These are phyloP conservation scores for Oryza punctata DNA, from an alignment of 176 grass and related monocot species.

Conservation along the genomic window DNA sequence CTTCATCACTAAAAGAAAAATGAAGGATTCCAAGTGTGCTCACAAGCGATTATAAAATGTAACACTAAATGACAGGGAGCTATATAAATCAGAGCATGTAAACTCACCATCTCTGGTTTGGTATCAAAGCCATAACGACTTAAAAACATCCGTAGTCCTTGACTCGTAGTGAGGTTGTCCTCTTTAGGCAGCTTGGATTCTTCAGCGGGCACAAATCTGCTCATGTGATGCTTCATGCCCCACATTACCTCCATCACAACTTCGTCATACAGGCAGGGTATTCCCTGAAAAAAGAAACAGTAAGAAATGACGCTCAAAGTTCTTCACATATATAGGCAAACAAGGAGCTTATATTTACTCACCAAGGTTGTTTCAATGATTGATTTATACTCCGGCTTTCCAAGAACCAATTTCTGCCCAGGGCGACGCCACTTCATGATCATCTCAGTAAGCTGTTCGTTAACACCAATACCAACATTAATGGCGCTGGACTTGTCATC, in stretches of 20 bases:
- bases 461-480: slow-evolving; percentile 5
- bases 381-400: slow-evolving; percentile 22
- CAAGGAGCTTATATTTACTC: neutral
- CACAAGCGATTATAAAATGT: slow-evolving; percentile 6
- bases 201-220: too few relatives aligned
- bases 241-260: too few relatives aligned
- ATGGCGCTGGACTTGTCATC: slow-evolving; percentile 11
- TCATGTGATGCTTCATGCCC: too few relatives aligned
- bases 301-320: too few relatives aligned
- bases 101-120: slow-evolving; percentile 34
- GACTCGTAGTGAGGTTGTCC: too few relatives aligned
- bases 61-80: neutral
- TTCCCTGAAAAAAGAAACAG: too few relatives aligned
- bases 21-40: neutral
- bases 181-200: too few relatives aligned
- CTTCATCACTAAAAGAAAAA: slow-evolving; percentile 13
- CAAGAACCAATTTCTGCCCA: neutral
- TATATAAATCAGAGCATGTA: neutral
- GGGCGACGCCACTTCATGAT: neutral
- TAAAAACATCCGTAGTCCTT: neutral
- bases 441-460: neutral
- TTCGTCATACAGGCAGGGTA: too few relatives aligned
- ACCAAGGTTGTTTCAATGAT: slow-evolving; percentile 6
- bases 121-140: slow-evolving; percentile 14
- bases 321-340: too few relatives aligned